Evolutionary conservation across 2,329 filamentous ascomycete genomes (phyloP).

Genomic region (Kalmusia sp.): DNA sequence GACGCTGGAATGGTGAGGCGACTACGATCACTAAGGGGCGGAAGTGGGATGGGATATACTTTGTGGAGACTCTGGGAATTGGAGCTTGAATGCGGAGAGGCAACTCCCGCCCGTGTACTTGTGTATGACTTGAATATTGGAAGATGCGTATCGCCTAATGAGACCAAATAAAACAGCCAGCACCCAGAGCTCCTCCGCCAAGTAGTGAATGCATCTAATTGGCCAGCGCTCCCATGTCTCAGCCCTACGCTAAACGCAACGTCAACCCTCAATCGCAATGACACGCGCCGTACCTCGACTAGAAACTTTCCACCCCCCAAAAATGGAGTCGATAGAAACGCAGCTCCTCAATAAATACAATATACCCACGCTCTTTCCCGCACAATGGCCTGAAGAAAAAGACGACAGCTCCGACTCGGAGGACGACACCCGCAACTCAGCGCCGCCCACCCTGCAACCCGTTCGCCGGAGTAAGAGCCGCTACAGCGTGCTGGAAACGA

Average conservation of each 20-base stretch:
- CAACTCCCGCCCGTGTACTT: too few species aligned
- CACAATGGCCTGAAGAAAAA: constrained; percentile 85
- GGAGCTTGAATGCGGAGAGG: too few species aligned
- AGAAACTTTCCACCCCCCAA: constrained; percentile 13
- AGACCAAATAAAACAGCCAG: too few species aligned
- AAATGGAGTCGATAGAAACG: constrained; percentile 60
- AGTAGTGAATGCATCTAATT: constrained; percentile 27
- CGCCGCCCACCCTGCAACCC: constrained; percentile 26
- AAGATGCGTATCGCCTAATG: too few species aligned
- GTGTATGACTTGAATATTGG: too few species aligned
- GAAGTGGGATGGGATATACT: too few species aligned
- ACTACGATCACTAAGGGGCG: too few species aligned
- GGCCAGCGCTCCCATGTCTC: constrained; percentile 28
- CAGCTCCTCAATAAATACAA: constrained; percentile 90
- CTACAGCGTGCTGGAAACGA: constrained; percentile 83
- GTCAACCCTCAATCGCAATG: constrained; percentile 3
- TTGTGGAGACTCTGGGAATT: too few species aligned
- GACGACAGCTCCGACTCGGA: constrained; percentile 66
- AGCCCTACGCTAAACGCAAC: constrained; percentile 16
- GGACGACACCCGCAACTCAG: constrained; percentile 57
- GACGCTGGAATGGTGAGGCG: too few species aligned
- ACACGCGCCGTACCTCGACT: constrained; percentile 2
- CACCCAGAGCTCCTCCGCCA: too few species aligned
- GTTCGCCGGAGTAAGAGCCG: constrained; percentile 72
- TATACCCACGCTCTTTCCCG: constrained; percentile 77